Conservation (phyloP, 2,329 filamentous ascomycete species). For the Botrytis elliptica region DNA sequence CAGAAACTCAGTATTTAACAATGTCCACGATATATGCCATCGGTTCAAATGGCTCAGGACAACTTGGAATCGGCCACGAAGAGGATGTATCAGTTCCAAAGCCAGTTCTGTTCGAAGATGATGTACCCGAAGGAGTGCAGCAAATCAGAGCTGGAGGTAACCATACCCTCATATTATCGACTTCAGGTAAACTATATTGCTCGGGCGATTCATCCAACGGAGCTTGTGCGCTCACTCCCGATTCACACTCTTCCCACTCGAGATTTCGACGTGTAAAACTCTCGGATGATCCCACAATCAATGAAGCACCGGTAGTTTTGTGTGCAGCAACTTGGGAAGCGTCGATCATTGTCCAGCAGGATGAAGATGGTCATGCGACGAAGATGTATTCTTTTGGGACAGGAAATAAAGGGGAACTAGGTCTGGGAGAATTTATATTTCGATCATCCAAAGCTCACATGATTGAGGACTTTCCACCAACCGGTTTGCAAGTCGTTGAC, state of each 20-base stretch:
- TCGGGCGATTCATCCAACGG: constrained; percentile 60
- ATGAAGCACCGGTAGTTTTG: constrained; percentile 38
- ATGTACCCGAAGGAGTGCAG: constrained; percentile 41
- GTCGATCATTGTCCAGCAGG: constrained; percentile 58
- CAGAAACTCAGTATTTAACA: background rate
- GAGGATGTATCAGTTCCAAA: constrained; percentile 70
- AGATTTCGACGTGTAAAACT: constrained; percentile 30
- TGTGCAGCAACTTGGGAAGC: constrained; percentile 79
- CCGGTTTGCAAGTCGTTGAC: constrained; percentile 56
- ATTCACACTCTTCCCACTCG: constrained; percentile 15
- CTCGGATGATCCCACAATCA: constrained; percentile 34
- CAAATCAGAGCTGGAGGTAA: constrained; percentile 68
- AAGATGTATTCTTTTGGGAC: constrained; percentile 63
- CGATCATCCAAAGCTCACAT: constrained; percentile 48
- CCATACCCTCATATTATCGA: constrained; percentile 73
- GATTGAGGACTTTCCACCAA: constrained; percentile 64
- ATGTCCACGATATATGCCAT: constrained; percentile 64
- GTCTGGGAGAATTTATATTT: constrained; percentile 55
- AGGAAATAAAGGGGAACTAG: constrained; percentile 71
- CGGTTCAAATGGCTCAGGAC: constrained; percentile 75
- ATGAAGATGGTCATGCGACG: constrained; percentile 45
- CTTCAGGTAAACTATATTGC: constrained; percentile 60
- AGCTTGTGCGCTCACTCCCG: constrained; percentile 48
- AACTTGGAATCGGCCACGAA: constrained; percentile 68
- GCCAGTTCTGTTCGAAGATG: constrained; percentile 54